These are phyloP conservation scores for Novymonas esmeraldas DNA, from an alignment of 208 protist genomes.

Conservation along the genomic window DNA sequence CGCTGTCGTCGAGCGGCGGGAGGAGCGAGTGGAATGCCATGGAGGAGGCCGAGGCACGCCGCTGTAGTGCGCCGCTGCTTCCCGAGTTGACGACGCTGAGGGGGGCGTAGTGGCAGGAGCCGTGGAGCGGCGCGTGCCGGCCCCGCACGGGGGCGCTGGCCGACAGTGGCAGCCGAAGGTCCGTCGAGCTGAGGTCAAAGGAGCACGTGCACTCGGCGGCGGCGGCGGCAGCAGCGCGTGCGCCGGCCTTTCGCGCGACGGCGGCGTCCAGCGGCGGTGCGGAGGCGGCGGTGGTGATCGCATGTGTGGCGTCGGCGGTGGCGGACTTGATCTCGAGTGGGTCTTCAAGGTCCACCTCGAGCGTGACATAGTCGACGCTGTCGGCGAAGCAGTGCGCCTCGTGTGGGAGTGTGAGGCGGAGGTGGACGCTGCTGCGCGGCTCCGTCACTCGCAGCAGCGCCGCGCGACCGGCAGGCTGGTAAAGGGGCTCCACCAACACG, in stretches of 20 bases:
- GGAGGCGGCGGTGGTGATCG: not conserved
- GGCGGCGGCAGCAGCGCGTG: not conserved
- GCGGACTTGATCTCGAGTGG: slow-evolving; percentile 13
- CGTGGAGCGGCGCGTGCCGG: not conserved
- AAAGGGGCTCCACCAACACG: slow-evolving; percentile 9
- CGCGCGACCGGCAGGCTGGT: slow-evolving; percentile 9
- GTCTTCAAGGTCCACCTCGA: slow-evolving; percentile 59
- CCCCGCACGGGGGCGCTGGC: not conserved
- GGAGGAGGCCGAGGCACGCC: not conserved
- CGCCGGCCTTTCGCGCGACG: not conserved
- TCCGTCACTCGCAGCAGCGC: slow-evolving; percentile 49
- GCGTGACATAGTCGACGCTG: slow-evolving; percentile 48
- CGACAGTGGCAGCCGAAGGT: slow-evolving; percentile 12
- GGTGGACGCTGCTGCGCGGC: slow-evolving; percentile 52
- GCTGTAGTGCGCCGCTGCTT: not conserved
- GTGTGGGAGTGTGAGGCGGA: slow-evolving; percentile 38
- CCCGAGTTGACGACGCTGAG: not conserved
- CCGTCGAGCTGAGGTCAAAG: slow-evolving; percentile 11
- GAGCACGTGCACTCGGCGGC: slow-evolving; percentile 13
- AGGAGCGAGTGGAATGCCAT: not conserved
- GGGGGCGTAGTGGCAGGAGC: not conserved
- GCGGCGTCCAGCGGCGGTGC: no score
- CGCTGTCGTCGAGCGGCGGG: not conserved
- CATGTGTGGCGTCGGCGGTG: not conserved
- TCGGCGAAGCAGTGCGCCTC: slow-evolving; percentile 79